phyloP scores from a whole-genome alignment of 2,329 filamentous ascomycete genomes.

The Neonectria neomacrospora region DNA sequence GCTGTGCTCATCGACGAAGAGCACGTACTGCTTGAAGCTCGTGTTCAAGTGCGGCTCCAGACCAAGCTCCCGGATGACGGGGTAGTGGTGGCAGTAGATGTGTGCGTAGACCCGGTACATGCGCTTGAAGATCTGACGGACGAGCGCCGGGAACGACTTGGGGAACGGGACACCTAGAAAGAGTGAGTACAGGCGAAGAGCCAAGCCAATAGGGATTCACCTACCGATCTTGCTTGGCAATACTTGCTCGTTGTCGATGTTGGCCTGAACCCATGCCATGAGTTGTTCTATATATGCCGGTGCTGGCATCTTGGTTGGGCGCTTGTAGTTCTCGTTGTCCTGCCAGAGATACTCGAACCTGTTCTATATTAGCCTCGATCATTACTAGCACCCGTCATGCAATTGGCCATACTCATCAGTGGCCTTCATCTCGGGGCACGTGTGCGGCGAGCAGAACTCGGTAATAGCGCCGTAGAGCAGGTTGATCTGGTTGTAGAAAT shows the following conservation, averaged over 20 bases:
- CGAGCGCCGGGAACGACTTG: conserved; percentile 86
- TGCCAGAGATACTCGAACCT: conserved; percentile 99
- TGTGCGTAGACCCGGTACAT: conserved; percentile 99
- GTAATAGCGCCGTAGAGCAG: conserved; percentile 98
- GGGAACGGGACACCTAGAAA: conserved; percentile 86
- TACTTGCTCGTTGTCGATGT: conserved; percentile 93
- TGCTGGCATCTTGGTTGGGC: conserved; percentile 97
- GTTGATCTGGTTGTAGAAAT: conserved; percentile 99
- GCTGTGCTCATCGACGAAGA: conserved; percentile 97
- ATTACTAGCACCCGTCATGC: background rate
- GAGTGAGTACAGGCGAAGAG: conserved; percentile 21
- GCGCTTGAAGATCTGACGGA: conserved; percentile 98
- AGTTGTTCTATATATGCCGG: conserved; percentile 98
- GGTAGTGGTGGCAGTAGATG: conserved; percentile 99
- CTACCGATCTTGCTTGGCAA: conserved; percentile 92
- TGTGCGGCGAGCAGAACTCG: conserved; percentile 97
- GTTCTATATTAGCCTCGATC: conserved; percentile 30
- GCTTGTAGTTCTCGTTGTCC: conserved; percentile 91
- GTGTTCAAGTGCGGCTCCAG: conserved; percentile 98
- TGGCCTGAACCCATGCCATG: conserved; percentile 95
- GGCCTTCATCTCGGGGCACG: conserved; percentile 99
- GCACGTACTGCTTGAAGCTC: conserved; percentile 99
- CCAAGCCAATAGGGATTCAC: conserved; percentile 28
- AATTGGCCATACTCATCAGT: conserved; percentile 84
- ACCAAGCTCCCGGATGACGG: conserved; percentile 92